Evolutionary conservation across 805 yeast species (phyloP).

Genomic region (Suhomyces canberraensis): DNA sequence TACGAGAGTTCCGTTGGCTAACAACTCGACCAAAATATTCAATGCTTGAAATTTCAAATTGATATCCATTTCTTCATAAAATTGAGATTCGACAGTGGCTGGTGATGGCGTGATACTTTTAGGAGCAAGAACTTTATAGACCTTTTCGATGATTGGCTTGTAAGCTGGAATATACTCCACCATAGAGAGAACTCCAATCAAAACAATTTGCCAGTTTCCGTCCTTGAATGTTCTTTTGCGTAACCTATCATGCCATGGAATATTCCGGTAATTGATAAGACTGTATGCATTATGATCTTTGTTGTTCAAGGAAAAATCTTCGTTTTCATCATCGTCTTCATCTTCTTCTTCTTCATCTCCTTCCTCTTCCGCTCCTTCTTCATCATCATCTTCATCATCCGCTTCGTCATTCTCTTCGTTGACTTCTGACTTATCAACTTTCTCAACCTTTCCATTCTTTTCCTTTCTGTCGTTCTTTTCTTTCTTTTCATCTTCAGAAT

Average conservation of each 20-base stretch:
- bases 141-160: slow-evolving; percentile 45
- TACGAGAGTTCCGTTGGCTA: slow-evolving; percentile 56
- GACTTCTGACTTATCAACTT: too few species aligned
- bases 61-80: slow-evolving; percentile 49
- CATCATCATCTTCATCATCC: slow-evolving; percentile 15
- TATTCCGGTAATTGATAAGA: slow-evolving; percentile 54
- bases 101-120: slow-evolving; percentile 47
- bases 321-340: slow-evolving; percentile 19
- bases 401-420: slow-evolving; percentile 18
- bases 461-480: slow-evolving; percentile 3
- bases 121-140: slow-evolving; percentile 60
- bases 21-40: slow-evolving; percentile 59
- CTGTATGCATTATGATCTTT: slow-evolving; percentile 43
- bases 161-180: slow-evolving; percentile 58
- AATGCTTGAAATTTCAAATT: slow-evolving; percentile 56
- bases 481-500: slow-evolving; percentile 9
- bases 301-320: slow-evolving; percentile 13
- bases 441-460: slow-evolving; percentile 10
- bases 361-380: slow-evolving; percentile 9
- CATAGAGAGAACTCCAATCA: slow-evolving; percentile 67
- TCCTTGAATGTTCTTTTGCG: slow-evolving; percentile 72
- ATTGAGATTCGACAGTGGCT: slow-evolving; percentile 48
- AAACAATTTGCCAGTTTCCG: slow-evolving; percentile 80
- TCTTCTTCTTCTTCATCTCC: slow-evolving; percentile 19
- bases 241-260: slow-evolving; percentile 76